Evolutionary conservation across 495 filamentous ascomycete genomes (phyloP), one percentile per base, ranked within the genome.

Genomic region (Talaromyces thailandensis): DNA sequence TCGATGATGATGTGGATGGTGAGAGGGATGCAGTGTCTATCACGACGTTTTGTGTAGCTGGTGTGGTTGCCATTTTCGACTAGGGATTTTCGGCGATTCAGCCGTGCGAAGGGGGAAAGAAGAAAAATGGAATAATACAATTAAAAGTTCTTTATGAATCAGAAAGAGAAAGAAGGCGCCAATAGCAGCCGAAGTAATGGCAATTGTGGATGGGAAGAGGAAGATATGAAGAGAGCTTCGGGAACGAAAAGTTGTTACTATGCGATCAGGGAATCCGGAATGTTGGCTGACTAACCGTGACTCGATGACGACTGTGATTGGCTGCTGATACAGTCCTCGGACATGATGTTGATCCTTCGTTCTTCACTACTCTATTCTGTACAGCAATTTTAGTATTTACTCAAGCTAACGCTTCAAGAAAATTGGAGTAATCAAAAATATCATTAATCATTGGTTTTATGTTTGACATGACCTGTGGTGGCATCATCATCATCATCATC

Each of bases 1-100:
- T 71, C 23, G 92, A 91, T 63, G 88, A 82, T 57, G 82, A 71
- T 60, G 80, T 75, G 32, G 83, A 70, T 53, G 80, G 71, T 52
- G 82, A 70, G 48, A 80, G 74, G 56, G 73, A 77, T 67, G 81
- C 72, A 61, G 74, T 79, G 69, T 79, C 79, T 63, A 82, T 73
- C 69, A 79, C 75, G 43, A 61, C 43, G 31, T 61, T 61, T 23
- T 59, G 31, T 35, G 57, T 25, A 28, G 57, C 18, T 40, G 57
- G 43, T 48, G 43, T 48, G 43, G n/a, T 21, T 21, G 43, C 43
- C 43, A 48, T 48, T 48, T 55, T 55, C 50, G 51, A 55, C 51
- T 4, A 14, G 21, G 21, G 14, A 16, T 16, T n/a, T 55, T 24
- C 4, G 51, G 25, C 14, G 9, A 53, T 4, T 12, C 4, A 24